Conservation (phyloP, 2,329 filamentous ascomycete species). For the Apiospora rasikravindrae region DNA sequence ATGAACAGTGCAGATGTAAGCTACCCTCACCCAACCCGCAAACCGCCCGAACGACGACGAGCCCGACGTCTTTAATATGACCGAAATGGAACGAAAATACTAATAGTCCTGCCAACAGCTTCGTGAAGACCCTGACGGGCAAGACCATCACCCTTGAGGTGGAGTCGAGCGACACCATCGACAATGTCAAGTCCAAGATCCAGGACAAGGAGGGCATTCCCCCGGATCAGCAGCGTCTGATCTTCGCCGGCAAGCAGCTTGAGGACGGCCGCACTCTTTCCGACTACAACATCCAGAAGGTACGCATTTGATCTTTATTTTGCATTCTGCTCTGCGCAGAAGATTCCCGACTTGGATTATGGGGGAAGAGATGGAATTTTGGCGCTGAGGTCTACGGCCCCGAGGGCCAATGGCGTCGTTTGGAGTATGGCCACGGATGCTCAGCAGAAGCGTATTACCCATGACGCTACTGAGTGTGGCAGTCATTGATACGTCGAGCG, state of each 20-base stretch:
- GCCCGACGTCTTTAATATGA: conserved; percentile 26
- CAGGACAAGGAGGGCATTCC: conserved; percentile 99
- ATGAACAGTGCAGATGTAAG: conserved; percentile 81
- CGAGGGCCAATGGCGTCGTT: neutral
- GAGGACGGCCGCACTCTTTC: conserved; percentile 96
- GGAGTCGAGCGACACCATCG: conserved; percentile 98
- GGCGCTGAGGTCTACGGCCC: neutral
- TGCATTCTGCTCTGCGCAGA: neutral
- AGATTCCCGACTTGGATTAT: neutral
- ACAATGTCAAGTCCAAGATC: conserved; percentile 99
- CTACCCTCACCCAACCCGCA: conserved; percentile 50
- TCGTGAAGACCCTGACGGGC: conserved; percentile 99
- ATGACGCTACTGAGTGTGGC: neutral
- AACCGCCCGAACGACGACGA: conserved; percentile 37
- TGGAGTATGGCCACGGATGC: neutral
- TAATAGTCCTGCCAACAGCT: conserved; percentile 62
- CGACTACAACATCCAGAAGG: conserved; percentile 99
- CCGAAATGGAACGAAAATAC: conserved; percentile 29
- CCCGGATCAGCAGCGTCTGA: conserved; percentile 97
- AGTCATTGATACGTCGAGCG: neutral
- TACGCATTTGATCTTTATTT: conserved; percentile 50
- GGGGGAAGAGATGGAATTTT: neutral
- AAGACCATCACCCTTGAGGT: conserved; percentile 99
- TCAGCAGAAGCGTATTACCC: neutral
- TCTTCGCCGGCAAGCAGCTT: conserved; percentile 99